These are phyloP conservation scores for Podila minutissima DNA, from an alignment of 192 early-diverging fungal genomes.

Conservation along the genomic window DNA sequence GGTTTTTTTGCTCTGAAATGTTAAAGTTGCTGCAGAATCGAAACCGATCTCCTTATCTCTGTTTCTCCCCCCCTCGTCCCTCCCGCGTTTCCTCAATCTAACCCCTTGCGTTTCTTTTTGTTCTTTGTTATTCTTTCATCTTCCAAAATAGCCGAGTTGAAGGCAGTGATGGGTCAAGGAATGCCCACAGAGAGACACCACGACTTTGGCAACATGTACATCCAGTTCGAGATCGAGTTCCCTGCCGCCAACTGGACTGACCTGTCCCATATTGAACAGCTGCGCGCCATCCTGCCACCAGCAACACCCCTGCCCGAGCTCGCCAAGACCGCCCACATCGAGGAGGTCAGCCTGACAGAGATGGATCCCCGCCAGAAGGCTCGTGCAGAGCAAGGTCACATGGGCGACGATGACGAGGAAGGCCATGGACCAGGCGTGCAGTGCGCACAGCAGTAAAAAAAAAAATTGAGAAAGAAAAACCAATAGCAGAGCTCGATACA, in stretches of 20 bases:
- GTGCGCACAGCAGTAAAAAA: slow-evolving; percentile 91
- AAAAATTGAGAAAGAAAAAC: neutral
- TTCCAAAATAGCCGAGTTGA: slow-evolving; percentile 63
- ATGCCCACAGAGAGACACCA: slow-evolving; percentile 92
- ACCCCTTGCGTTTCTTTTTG: neutral
- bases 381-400: slow-evolving; percentile 60
- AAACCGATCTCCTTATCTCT: neutral
- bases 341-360: slow-evolving; percentile 84
- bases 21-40: neutral
- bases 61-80: neutral
- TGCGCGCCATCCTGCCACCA: slow-evolving; percentile 85
- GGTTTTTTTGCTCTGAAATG: neutral
- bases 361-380: slow-evolving; percentile 76
- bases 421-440: slow-evolving; percentile 80
- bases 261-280: slow-evolving; percentile 69
- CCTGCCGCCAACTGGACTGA: slow-evolving; percentile 82
- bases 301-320: slow-evolving; percentile 40
- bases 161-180: slow-evolving; percentile 88
- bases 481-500: neutral
- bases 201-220: slow-evolving; percentile 89
- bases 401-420: slow-evolving; percentile 73
- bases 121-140: neutral
- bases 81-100: neutral
- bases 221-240: slow-evolving; percentile 94
- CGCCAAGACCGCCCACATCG: slow-evolving; percentile 64